Conservation (phyloP, 139 green algal species). For the Micractinium conductrix region DNA sequence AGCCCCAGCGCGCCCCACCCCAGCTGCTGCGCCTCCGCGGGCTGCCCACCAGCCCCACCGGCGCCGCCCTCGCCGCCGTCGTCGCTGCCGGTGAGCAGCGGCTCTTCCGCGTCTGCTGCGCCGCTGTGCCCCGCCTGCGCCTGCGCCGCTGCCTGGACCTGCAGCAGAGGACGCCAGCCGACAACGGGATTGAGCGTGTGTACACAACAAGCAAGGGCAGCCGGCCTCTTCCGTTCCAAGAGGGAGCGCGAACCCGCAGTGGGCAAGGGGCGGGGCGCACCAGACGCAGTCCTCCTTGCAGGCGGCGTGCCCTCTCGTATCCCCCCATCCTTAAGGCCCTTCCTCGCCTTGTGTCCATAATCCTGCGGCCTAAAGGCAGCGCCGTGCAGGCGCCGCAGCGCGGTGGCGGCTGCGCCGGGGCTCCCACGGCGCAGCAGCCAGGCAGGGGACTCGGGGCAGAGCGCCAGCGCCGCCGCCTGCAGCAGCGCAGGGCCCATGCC, state of each 20-base stretch:
- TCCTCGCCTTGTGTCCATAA: too few relatives aligned
- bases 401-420: constrained; percentile 8
- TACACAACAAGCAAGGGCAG: too few relatives aligned
- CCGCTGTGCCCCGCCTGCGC: too few relatives aligned
- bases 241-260: too few relatives aligned
- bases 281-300: too few relatives aligned
- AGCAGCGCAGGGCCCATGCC: constrained; percentile 53
- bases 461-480: constrained; percentile 57
- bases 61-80: background rate
- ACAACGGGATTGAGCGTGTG: too few relatives aligned
- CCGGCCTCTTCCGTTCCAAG: too few relatives aligned
- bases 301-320: too few relatives aligned
- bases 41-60: background rate
- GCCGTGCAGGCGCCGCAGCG: constrained; percentile 35
- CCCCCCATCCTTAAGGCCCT: too few relatives aligned
- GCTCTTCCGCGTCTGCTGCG: background rate
- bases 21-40: background rate
- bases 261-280: too few relatives aligned
- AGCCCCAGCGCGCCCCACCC: constrained; percentile 44
- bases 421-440: constrained; percentile 68
- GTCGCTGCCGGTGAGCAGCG: constrained; percentile 3
- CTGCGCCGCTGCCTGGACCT: background rate
- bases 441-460: constrained; percentile 71
- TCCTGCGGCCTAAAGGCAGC: too few relatives aligned
- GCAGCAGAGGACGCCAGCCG: too few relatives aligned